Percentiles rank a stretch among this genome's conserved stretches.
Conservation (phyloP, 2,329 filamentous ascomycete genomes). For the Didymella keratinophila region DNA sequence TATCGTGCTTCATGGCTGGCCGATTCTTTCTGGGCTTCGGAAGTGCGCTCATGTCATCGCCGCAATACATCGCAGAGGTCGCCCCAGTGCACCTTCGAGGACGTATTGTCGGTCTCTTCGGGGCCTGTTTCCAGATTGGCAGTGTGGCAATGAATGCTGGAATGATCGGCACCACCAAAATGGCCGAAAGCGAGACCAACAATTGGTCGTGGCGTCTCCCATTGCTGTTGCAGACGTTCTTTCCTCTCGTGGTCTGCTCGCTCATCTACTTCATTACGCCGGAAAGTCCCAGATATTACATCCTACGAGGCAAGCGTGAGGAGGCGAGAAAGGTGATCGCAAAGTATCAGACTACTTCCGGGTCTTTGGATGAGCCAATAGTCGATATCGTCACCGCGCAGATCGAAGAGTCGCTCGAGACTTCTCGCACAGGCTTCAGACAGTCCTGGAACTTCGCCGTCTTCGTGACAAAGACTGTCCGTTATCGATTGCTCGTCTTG, state of each 20-base stretch:
- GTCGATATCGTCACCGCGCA: slow-evolving; percentile 54
- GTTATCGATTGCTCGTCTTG: slow-evolving; percentile 56
- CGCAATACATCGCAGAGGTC: slow-evolving; percentile 53
- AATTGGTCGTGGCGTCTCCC: slow-evolving; percentile 32
- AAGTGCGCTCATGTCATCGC: slow-evolving; percentile 49
- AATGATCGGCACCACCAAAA: slow-evolving; percentile 54
- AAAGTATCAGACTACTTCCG: slow-evolving; percentile 54
- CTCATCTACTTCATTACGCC: slow-evolving; percentile 49
- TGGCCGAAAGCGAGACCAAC: slow-evolving; percentile 34
- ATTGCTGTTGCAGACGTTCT: slow-evolving; percentile 57
- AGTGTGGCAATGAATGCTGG: slow-evolving; percentile 54
- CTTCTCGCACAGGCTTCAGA: slow-evolving; percentile 47
- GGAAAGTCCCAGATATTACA: slow-evolving; percentile 54
- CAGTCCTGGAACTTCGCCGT: slow-evolving; percentile 57
- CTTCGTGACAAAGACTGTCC: slow-evolving; percentile 56
- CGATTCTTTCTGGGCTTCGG: slow-evolving; percentile 52
- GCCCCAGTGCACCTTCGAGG: slow-evolving; percentile 47
- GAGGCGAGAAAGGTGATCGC: slow-evolving; percentile 32
- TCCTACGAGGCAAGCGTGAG: slow-evolving; percentile 26
- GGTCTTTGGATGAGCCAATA: slow-evolving; percentile 52
- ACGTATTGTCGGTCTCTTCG: slow-evolving; percentile 58
- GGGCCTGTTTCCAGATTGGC: slow-evolving; percentile 58
- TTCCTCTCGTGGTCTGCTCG: slow-evolving; percentile 51
- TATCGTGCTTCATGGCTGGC: slow-evolving; percentile 51
- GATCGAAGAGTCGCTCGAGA: slow-evolving; percentile 57